Evolutionary conservation across 371 early-diverging fungal species (phyloP), one percentile per base, ranked within the genome.

Genomic region (Nematocida ironsii): DNA sequence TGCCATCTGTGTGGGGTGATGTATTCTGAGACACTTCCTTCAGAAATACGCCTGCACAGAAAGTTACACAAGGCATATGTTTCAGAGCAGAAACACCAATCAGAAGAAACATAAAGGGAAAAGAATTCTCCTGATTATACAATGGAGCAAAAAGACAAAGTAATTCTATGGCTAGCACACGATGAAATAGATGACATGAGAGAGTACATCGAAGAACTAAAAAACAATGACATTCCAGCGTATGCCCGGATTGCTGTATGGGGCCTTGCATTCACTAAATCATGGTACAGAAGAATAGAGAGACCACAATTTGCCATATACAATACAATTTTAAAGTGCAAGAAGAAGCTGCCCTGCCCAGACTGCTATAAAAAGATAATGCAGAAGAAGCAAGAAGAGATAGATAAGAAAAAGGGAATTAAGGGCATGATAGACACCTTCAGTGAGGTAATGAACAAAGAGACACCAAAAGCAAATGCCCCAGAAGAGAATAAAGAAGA

Each of bases 121-220:
- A 11, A 33, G 67, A 11, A 50, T 54, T 18, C 56, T 7, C 70
- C 20, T 67, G 44, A 75, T 75, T 27, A 62, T 68, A 62, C 67
- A 57, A 50, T 68, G 54, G 54, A 68, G 52, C 6, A 68, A 33
- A 61, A 40, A 60, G 57, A 68, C 76, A 67, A 39, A 55, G 48
- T 78, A 6, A 60, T 78, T 25, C n/a, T 16, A 3, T 78, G 80
- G 80, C 80, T 78, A 11, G 56, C 80, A 20, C 58, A 57, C 13
- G 57, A 60, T 16, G 80, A 78, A 27, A 78, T 78, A 78, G 52
- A 27, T 5, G 50, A 58, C 80, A 78, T 78, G 80, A 1, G 39
- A 6, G 80, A 54, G 60, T 78, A 78, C 45, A 55, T 47, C 9
- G 55, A 70, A 39, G 62, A 55, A 18, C 64, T 78, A 4, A 25